Evolutionary conservation across 495 filamentous ascomycete genomes (phyloP).

Genomic region (Arthonia radiata): DNA sequence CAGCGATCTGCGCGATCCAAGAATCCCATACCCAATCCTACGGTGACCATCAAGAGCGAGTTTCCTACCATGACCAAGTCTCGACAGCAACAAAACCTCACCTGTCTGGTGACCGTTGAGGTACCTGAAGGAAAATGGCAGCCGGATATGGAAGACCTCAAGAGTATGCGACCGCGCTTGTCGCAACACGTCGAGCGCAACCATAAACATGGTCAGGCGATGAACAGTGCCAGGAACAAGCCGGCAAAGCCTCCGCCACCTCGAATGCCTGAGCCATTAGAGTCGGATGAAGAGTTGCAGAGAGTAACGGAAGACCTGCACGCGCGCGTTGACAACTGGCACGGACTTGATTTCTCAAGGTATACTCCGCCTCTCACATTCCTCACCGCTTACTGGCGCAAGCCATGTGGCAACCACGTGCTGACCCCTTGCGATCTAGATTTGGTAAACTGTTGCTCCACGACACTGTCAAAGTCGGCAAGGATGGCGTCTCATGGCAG

Average conservation of each 20-base stretch:
- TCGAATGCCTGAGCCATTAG: constrained; percentile 14
- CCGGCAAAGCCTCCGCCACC: no score
- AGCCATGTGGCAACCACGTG: no score
- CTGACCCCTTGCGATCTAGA: no score
- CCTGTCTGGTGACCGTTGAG: constrained; percentile 84
- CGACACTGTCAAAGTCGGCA: constrained; percentile 80
- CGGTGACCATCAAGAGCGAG: constrained; percentile 81
- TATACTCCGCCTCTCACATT: no score
- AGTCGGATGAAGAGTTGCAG: constrained; percentile 42
- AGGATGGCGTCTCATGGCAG: constrained; percentile 93
- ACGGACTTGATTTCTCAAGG: constrained; percentile 86
- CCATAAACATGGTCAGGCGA: constrained; percentile 12
- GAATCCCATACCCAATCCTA: constrained; percentile 79
- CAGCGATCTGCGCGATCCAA: constrained; percentile 40
- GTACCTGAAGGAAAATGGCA: constrained; percentile 84
- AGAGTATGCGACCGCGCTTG: constrained; percentile 29
- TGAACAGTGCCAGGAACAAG: constrained; percentile 11
- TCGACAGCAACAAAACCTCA: constrained; percentile 82
- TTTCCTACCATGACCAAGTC: constrained; percentile 85
- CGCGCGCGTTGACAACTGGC: constrained; percentile 87
- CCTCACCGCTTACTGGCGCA: no score
- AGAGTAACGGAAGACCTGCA: constrained; percentile 73
- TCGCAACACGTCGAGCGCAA: constrained; percentile 25
- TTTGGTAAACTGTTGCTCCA: constrained; percentile 88
- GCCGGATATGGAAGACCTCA: constrained; percentile 62